phyloP scores from a whole-genome alignment of 441 rosid genomes.

The Erodium chrysanthum region DNA sequence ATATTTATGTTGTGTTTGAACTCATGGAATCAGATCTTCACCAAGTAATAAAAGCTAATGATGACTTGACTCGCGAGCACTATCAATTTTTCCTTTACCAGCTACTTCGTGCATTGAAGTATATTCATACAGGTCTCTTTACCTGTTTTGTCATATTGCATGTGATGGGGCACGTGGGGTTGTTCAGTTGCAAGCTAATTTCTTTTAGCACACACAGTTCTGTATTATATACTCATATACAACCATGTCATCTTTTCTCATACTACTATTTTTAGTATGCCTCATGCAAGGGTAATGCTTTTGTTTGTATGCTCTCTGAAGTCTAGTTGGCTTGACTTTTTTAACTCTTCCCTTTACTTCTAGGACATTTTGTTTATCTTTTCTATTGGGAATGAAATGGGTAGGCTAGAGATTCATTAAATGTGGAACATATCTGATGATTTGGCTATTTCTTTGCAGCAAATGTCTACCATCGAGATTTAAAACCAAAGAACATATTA shows the following conservation, averaged over 20 bases:
- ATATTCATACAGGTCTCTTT: constrained; percentile 23
- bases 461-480: constrained; percentile 94
- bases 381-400: neutral
- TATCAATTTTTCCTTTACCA: constrained; percentile 96
- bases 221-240: too few species aligned
- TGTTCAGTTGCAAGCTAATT: neutral
- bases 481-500: constrained; percentile 92
- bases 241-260: too few species aligned
- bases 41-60: constrained; percentile 96
- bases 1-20: constrained; percentile 91
- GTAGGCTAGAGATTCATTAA: neutral
- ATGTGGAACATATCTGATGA: constrained; percentile 7
- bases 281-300: too few species aligned
- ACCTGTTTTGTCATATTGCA: neutral
- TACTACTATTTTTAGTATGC: too few species aligned
- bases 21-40: constrained; percentile 98
- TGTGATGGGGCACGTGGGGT: constrained; percentile 12
- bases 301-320: too few species aligned
- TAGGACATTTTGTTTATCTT: neutral
- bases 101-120: constrained; percentile 83
- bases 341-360: neutral
- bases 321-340: neutral
- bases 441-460: constrained; percentile 40
- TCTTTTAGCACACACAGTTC: neutral
- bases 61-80: constrained; percentile 86